These are phyloP conservation scores for Corynascus novoguineensis DNA, from an alignment of 495 filamentous ascomycete species.

Conservation along the genomic window DNA sequence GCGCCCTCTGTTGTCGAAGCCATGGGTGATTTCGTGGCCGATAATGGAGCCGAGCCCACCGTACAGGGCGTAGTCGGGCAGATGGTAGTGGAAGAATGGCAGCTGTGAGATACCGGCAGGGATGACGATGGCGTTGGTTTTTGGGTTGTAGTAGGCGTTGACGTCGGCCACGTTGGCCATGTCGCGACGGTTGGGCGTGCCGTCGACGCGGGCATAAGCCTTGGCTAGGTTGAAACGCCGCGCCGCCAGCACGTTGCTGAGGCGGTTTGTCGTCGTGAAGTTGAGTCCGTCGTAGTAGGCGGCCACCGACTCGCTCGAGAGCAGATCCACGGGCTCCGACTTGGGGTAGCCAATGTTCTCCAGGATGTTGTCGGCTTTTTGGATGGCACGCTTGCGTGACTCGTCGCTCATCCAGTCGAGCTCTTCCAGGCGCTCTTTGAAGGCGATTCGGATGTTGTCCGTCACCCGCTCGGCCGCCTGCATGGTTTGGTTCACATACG, in stretches of 20 bases:
- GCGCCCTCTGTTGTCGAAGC: slow-evolving; percentile 64
- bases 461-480: slow-evolving; percentile 63
- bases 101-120: slow-evolving; percentile 70
- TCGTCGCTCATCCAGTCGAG: slow-evolving; percentile 66
- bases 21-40: slow-evolving; percentile 63
- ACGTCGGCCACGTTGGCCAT: slow-evolving; percentile 56
- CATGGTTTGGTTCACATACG: slow-evolving; percentile 60
- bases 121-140: slow-evolving; percentile 65
- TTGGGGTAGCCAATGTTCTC: slow-evolving; percentile 68
- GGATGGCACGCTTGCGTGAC: slow-evolving; percentile 54
- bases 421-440: slow-evolving; percentile 50
- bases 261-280: slow-evolving; percentile 51
- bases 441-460: slow-evolving; percentile 60
- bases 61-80: slow-evolving; percentile 63
- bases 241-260: slow-evolving; percentile 53
- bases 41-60: slow-evolving; percentile 49
- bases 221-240: slow-evolving; percentile 35
- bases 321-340: slow-evolving; percentile 49
- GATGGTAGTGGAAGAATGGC: slow-evolving; percentile 56
- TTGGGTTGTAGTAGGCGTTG: slow-evolving; percentile 61
- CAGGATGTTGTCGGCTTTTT: slow-evolving; percentile 65
- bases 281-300: slow-evolving; percentile 54
- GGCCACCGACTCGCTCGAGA: slow-evolving; percentile 51
- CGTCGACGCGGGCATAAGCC: slow-evolving; percentile 55
- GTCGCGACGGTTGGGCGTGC: slow-evolving; percentile 56